Percentiles rank a stretch among this genome's conserved stretches.
phyloP scores from a whole-genome alignment of 2,329 filamentous ascomycete species.

The Lasiodiplodia gonubiensis region DNA sequence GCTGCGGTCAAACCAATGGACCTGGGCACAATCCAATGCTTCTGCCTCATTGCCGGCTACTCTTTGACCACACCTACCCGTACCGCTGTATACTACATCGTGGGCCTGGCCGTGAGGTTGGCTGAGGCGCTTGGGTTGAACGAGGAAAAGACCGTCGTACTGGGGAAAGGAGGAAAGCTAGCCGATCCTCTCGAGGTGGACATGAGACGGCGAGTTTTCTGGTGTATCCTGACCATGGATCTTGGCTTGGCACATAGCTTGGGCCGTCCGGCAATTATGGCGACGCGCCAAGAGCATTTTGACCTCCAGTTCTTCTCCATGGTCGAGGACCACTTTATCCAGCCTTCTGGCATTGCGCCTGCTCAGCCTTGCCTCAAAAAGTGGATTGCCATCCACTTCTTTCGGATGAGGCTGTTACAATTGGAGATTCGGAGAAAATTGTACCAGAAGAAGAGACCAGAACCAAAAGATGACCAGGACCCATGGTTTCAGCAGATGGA shows the following conservation, averaged over 20 bases:
- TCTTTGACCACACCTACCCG: conserved; percentile 90
- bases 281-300: conserved; percentile 79
- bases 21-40: conserved; percentile 85
- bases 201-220: conserved; percentile 85
- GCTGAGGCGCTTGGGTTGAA: conserved; percentile 87
- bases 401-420: conserved; percentile 86
- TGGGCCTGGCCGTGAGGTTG: conserved; percentile 85
- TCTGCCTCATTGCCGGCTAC: conserved; percentile 86
- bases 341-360: conserved; percentile 72
- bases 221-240: conserved; percentile 89
- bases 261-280: conserved; percentile 84
- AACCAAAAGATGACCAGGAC: conserved; percentile 78
- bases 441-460: conserved; percentile 80
- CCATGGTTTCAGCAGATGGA: conserved; percentile 88
- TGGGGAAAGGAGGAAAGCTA: conserved; percentile 63
- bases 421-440: conserved; percentile 84
- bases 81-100: conserved; percentile 90
- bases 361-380: conserved; percentile 80
- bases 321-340: conserved; percentile 84
- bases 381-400: conserved; percentile 87
- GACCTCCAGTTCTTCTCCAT: conserved; percentile 85
- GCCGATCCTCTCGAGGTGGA: conserved; percentile 79
- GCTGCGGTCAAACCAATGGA: conserved; percentile 86
- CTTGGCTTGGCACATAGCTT: conserved; percentile 85
- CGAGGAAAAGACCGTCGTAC: conserved; percentile 84